A percentile compares a stretch with the other conserved stretches of the same genome.
These are phyloP conservation scores for Immersiporthe knoxdaviesiana DNA, from an alignment of 2,329 filamentous ascomycete genomes.

Conservation along the genomic window DNA sequence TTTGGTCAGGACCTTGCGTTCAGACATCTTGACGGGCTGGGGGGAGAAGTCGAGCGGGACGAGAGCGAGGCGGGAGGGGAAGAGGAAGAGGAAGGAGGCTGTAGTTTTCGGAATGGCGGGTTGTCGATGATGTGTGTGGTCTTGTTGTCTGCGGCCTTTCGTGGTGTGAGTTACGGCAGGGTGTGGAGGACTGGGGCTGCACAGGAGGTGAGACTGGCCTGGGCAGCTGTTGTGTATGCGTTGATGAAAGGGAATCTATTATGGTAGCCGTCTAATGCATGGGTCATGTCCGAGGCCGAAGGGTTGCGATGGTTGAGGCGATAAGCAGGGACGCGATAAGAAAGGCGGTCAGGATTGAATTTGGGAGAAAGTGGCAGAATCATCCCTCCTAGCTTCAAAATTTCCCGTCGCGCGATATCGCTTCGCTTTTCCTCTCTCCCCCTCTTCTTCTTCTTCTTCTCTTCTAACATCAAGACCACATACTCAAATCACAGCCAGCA, in stretches of 20 bases:
- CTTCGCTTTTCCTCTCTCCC: not conserved
- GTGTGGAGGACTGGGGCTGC: not conserved
- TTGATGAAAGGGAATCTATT: not conserved
- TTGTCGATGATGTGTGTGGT: not conserved
- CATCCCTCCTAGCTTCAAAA: slow-evolving; percentile 6
- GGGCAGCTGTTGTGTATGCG: not conserved
- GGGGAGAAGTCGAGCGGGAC: not conserved
- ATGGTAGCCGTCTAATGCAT: not conserved
- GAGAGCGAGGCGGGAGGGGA: not conserved
- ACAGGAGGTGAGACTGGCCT: not conserved
- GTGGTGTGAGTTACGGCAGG: not conserved
- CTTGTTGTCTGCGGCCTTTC: not conserved
- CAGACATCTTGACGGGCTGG: slow-evolving; percentile 64
- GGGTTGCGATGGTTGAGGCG: not conserved
- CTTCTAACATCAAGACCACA: slow-evolving; percentile 38
- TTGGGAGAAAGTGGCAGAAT: slow-evolving; percentile 6
- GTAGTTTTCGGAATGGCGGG: too few relatives aligned
- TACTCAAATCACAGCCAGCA: slow-evolving; percentile 44
- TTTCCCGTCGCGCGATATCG: slow-evolving; percentile 7
- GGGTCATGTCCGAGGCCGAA: slow-evolving; percentile 2
- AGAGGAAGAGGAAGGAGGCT: not conserved
- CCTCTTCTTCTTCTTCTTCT: slow-evolving; percentile 32
- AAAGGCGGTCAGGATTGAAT: slow-evolving; percentile 18
- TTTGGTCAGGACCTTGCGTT: slow-evolving; percentile 77
- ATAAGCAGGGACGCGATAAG: slow-evolving; percentile 14